Evolutionary conservation across 768 basidiomycete species (phyloP).

Genomic region (Paxillus rubicundulus): DNA sequence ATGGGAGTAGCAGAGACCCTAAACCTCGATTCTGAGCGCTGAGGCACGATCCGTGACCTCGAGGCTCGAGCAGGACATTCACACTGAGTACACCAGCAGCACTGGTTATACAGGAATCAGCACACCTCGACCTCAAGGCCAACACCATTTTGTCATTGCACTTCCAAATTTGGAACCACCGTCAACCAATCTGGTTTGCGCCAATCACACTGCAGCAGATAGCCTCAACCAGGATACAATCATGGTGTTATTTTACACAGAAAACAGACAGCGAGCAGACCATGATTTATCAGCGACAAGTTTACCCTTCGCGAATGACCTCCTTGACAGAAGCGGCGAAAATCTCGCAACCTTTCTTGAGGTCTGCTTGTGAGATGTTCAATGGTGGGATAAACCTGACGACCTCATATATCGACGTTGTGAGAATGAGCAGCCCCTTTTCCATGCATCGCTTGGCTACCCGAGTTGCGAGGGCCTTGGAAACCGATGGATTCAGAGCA

Average conservation of each 20-base stretch:
- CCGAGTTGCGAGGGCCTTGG: conserved; percentile 59
- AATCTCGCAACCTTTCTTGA: conserved; percentile 63
- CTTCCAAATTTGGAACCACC: neutral
- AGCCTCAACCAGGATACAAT: neutral
- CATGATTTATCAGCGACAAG: too few relatives aligned
- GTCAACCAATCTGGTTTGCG: neutral
- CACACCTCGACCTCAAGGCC: too few relatives aligned
- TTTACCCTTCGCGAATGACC: conserved; percentile 47
- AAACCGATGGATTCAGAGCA: conserved; percentile 34
- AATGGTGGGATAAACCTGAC: conserved; percentile 92
- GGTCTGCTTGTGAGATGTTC: conserved; percentile 73
- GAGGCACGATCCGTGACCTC: conserved; percentile 11
- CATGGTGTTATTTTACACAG: neutral
- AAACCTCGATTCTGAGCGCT: conserved; percentile 4
- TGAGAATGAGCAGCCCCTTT: conserved; percentile 82
- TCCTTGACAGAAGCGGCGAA: conserved; percentile 72
- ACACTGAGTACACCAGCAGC: neutral
- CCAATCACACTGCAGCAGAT: neutral
- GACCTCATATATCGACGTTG: conserved; percentile 86
- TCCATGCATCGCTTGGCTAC: conserved; percentile 81
- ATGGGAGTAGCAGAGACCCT: neutral
- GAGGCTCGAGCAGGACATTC: conserved; percentile 9
- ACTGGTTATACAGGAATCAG: neutral
- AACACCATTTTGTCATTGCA: too few relatives aligned
- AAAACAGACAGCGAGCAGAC: neutral